Evolutionary conservation across 192 early-diverging fungal genomes (phyloP).

Genomic region (Spinellus fusiger): DNA sequence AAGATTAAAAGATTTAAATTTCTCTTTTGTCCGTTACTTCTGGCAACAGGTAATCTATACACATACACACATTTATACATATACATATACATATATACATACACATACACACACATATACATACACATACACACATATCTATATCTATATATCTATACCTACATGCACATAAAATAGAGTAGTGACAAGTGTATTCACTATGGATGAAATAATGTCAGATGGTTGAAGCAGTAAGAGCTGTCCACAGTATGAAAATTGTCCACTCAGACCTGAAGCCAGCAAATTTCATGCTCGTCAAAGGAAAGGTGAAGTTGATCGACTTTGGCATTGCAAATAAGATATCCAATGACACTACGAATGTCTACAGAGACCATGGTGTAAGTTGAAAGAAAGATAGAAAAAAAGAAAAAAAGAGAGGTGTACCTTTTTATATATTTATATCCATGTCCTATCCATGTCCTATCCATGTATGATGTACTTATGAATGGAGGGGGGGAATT

Average conservation of each 20-base stretch:
- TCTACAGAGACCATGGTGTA: slow-evolving; percentile 78
- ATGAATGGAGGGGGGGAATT: neutral
- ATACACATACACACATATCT: too few species aligned
- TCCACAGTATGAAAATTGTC: slow-evolving; percentile 85
- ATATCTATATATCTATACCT: too few species aligned
- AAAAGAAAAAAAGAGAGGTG: neutral
- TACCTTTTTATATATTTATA: neutral
- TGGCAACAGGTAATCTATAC: slow-evolving; percentile 71
- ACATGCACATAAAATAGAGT: too few species aligned
- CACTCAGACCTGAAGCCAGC: slow-evolving; percentile 95
- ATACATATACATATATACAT: neutral
- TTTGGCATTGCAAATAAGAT: slow-evolving; percentile 98
- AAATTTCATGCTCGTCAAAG: slow-evolving; percentile 87
- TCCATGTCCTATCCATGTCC: neutral
- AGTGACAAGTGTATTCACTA: too few species aligned
- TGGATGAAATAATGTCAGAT: slow-evolving; percentile 54
- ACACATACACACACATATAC: too few species aligned
- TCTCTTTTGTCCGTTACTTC: slow-evolving; percentile 74
- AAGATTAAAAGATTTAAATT: slow-evolving; percentile 46
- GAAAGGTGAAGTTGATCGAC: slow-evolving; percentile 87
- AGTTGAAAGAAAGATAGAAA: too few species aligned
- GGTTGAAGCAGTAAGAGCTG: slow-evolving; percentile 80
- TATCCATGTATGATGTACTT: neutral
- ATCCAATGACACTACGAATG: slow-evolving; percentile 90
- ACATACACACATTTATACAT: neutral